A percentile compares a stretch with the other conserved stretches of the same genome.
Conservation (phyloP, 352 stramenopile species). For the Phytopythium oedochilum region DNA sequence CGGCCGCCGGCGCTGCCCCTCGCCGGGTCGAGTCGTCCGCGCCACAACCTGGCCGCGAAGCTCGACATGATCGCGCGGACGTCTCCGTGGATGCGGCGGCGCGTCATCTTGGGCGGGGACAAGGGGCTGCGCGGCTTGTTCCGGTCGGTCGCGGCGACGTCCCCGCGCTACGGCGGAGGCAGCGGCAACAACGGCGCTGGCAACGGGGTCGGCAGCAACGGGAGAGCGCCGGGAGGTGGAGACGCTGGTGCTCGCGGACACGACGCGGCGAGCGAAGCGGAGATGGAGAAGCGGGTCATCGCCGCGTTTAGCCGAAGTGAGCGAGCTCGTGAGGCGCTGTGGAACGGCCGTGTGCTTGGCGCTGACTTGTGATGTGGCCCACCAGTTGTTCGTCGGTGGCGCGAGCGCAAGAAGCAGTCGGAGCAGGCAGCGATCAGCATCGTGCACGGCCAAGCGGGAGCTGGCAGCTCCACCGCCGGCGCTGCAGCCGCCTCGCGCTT, state of each 20-base stretch:
- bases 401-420: constrained; percentile 41
- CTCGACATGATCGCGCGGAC: constrained; percentile 53
- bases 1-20: not conserved
- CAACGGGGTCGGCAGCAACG: not conserved
- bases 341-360: not conserved
- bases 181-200: not conserved
- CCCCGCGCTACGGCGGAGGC: constrained; percentile 16
- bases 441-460: constrained; percentile 31
- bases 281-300: constrained; percentile 33
- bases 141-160: not conserved
- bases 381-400: constrained; percentile 58
- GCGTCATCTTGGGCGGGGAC: constrained; percentile 48
- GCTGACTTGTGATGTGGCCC: not conserved
- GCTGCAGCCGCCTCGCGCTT: constrained; percentile 10
- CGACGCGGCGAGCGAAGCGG: not conserved
- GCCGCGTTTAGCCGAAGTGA: constrained; percentile 51
- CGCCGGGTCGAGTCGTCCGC: not conserved
- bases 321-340: not conserved
- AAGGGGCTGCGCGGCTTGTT: constrained; percentile 10
- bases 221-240: not conserved
- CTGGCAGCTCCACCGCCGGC: constrained; percentile 9
- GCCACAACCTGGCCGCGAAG: constrained; percentile 42
- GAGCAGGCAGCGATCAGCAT: constrained; percentile 45
- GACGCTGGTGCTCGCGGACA: not conserved
- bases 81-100: constrained; percentile 51